Evolutionary conservation across 495 filamentous ascomycete species (phyloP).

Genomic region (Hyaloscypha bicolor): DNA sequence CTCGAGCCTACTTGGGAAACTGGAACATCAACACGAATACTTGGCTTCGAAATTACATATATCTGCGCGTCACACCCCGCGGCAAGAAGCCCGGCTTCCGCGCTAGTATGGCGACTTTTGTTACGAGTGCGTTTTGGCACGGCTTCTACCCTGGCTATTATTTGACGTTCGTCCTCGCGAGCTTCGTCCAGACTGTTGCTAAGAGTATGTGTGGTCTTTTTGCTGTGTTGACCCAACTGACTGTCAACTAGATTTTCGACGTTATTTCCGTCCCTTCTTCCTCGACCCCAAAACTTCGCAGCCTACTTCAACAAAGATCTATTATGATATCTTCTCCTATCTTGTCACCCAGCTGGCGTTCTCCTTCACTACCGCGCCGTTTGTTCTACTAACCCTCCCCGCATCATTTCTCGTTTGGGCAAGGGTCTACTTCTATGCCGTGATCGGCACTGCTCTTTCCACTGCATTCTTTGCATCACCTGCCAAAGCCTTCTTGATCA

Average conservation of each 20-base stretch:
- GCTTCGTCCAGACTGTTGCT: conserved; percentile 87
- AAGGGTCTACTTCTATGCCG: conserved; percentile 86
- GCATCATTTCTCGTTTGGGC: conserved; percentile 74
- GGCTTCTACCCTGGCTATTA: conserved; percentile 98
- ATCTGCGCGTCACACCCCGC: conserved; percentile 90
- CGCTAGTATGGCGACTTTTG: conserved; percentile 91
- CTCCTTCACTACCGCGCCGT: conserved; percentile 79
- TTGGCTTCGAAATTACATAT: conserved; percentile 95
- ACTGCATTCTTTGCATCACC: conserved; percentile 82
- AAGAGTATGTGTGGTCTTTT: conserved; percentile 67
- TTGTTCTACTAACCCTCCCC: conserved; percentile 67
- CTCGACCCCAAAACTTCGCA: conserved; percentile 66
- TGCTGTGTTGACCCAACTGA: conserved; percentile 1
- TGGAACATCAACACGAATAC: conserved; percentile 99
- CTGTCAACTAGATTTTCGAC: conserved; percentile 71
- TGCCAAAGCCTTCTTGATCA: conserved; percentile 61
- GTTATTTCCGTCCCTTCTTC: conserved; percentile 92
- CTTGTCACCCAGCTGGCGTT: conserved; percentile 82
- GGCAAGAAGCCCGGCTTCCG: conserved; percentile 97
- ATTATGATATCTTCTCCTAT: conserved; percentile 84
- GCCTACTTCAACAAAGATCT: conserved; percentile 70
- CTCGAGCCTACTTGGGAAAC: conserved; percentile 79
- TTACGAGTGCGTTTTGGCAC: conserved; percentile 95
- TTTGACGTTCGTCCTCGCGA: conserved; percentile 82
- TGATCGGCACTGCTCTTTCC: conserved; percentile 63